Conservation (phyloP, 2,329 filamentous ascomycete genomes). For the Conoideocrella luteorostrata region DNA sequence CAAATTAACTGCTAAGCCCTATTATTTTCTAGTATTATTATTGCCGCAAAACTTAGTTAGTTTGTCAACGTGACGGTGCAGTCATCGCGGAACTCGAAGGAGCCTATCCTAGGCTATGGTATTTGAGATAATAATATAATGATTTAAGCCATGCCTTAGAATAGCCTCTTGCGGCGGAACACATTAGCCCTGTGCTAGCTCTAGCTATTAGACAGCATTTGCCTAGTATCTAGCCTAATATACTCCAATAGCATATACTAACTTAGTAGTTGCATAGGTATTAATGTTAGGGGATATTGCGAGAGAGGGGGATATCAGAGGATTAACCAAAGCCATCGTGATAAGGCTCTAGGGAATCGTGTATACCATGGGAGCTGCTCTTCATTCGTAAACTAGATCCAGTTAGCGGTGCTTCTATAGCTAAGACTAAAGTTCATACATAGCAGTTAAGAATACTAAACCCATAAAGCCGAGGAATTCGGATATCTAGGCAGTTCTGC, state of each 20-base stretch:
- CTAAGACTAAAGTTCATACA: conserved; percentile 5
- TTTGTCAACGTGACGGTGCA: conserved; percentile 24
- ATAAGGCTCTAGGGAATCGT: conserved; percentile 5
- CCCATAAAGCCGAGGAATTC: conserved; percentile 18
- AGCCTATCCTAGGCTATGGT: conserved; percentile 21
- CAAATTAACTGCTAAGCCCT: conserved; percentile 23
- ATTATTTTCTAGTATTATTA: conserved; percentile 26
- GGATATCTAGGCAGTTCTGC: conserved; percentile 18
- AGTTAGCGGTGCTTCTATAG: conserved; percentile 4
- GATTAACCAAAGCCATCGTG: conserved; percentile 2
- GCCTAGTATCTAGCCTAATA: conserved; percentile 15
- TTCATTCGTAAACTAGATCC: conserved; percentile 11
- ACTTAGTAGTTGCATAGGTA: conserved; percentile 7
- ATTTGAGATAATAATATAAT: conserved; percentile 22
- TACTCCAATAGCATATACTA: conserved; percentile 21
- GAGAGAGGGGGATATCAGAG: conserved; percentile 8
- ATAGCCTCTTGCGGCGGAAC: conserved; percentile 17
- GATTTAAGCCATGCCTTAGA: conserved; percentile 19
- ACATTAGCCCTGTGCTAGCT: conserved; percentile 8
- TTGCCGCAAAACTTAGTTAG: conserved; percentile 21
- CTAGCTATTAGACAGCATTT: conserved; percentile 23
- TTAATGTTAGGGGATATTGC: conserved; percentile 1
- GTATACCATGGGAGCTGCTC: conserved; percentile 8
- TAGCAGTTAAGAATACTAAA: conserved; percentile 14
- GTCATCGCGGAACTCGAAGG: conserved; percentile 21